Conservation (phyloP, 106 monocot genomes). For the Agapanthus africanus region DNA sequence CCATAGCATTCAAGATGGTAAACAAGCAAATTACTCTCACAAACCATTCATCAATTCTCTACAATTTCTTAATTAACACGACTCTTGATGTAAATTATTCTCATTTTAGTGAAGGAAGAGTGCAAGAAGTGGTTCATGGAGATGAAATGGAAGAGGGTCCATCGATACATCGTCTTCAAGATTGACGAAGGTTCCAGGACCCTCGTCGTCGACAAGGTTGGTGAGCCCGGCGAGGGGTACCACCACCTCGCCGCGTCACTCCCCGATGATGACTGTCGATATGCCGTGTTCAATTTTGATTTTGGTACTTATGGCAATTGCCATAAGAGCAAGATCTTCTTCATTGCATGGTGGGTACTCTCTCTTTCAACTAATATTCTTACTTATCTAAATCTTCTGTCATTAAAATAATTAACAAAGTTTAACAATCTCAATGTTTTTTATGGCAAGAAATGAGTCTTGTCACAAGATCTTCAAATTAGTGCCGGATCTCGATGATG, state of each 20-base stretch:
- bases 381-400: too few relatives aligned
- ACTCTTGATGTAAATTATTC: too few relatives aligned
- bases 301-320: slow-evolving; percentile 47
- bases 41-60: too few relatives aligned
- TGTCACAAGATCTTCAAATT: too few relatives aligned
- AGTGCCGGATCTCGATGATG: too few relatives aligned
- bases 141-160: slow-evolving; percentile 54
- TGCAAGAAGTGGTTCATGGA: slow-evolving; percentile 44
- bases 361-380: too few relatives aligned
- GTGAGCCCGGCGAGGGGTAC: slow-evolving; percentile 41
- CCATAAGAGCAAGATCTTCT: slow-evolving; percentile 69
- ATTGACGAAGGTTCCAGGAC: slow-evolving; percentile 41
- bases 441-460: too few relatives aligned
- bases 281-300: slow-evolving; percentile 63
- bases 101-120: slow-evolving; percentile 55
- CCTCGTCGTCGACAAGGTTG: slow-evolving; percentile 59
- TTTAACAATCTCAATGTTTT: too few relatives aligned
- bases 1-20: too few relatives aligned
- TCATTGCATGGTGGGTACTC: slow-evolving; percentile 31
- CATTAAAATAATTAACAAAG: too few relatives aligned
- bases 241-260: slow-evolving; percentile 41
- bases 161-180: slow-evolving; percentile 55
- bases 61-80: too few relatives aligned
- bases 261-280: slow-evolving; percentile 54
- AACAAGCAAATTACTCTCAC: too few relatives aligned